Base-by-base conservation (phyloP, 2,329 filamentous ascomycete genomes). In the Phoma sp. region DNA sequence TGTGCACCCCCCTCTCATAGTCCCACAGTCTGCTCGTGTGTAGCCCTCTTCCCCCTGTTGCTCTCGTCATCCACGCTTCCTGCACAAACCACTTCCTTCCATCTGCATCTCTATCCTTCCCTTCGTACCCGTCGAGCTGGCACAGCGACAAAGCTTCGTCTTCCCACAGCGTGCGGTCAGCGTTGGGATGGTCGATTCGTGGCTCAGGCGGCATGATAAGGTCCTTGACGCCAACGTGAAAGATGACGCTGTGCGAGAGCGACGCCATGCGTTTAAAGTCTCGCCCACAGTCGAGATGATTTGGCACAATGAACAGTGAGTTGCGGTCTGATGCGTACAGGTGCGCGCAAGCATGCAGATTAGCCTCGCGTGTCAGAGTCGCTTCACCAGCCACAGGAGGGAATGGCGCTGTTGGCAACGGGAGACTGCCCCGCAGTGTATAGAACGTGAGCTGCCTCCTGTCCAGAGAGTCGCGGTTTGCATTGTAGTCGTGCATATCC, bases 321-420 rank as follows among this genome's bases (percentile, higher is more conserved):
- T 85, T 85, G 22, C 80, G 78, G 61, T 85, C 84, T 31, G 80
- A 82, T 0, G 83, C 80, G 62, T 84, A 86, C 38, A 85, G 73
- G 67, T 86, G 84, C 3, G 82, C 83, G 60, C 81, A 84, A 1
- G 82, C 80, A 59, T 85, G 83, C 17, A 86, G 68, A 59, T 86
- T 86, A 29, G 82, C 65, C 29, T 64, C 66, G 36, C 62, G 29
- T 2, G 65, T 65, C 5, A 67, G 32, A 1, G 44, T 33, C 3
- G 13, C 19, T n/a, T 38, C 24, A 1, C 44, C 47, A 8, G 48
- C 35, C 7, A 4, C 24, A 0, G 62, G 63, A 13, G 65, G 66
- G 47, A 59, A 65, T 10, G 67, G 67, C 5, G 68, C 62, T 2
- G 65, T 69, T 1, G 69, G 61, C 9, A 68, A 24, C 0, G 70